Conservation (phyloP, 495 filamentous ascomycete genomes). For the Cladorrhinum samala region DNA sequence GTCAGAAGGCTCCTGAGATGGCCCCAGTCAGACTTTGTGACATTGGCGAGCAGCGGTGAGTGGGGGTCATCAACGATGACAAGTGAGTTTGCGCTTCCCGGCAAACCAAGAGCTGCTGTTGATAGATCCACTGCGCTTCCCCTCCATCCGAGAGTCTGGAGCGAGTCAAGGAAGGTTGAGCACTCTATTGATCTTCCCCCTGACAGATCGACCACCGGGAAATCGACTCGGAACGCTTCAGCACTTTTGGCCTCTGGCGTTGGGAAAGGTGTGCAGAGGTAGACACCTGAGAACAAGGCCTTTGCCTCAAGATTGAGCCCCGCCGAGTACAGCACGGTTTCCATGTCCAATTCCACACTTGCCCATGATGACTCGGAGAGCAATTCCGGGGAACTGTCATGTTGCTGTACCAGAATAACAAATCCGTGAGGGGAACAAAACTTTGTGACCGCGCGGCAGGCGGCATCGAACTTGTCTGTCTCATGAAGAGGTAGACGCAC, state of each 20-base stretch:
- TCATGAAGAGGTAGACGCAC: neutral
- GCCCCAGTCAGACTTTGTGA: neutral
- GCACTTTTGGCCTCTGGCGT: neutral
- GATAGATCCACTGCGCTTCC: neutral
- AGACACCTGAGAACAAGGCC: neutral
- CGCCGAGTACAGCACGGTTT: neutral
- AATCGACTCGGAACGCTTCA: neutral
- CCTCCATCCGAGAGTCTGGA: neutral
- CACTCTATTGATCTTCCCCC: neutral
- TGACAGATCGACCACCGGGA: neutral
- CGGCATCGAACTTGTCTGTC: neutral
- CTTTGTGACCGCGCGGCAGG: neutral
- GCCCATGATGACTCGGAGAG: neutral
- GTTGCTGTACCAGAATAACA: neutral
- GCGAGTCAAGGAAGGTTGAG: neutral
- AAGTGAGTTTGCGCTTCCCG: no score
- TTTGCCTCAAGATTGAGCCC: neutral
- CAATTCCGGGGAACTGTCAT: neutral
- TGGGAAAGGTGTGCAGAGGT: neutral
- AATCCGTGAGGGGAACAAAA: neutral
- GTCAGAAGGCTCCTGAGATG: neutral
- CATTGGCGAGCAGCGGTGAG: neutral
- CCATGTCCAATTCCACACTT: neutral
- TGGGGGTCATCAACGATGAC: neutral
- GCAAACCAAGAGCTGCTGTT: no score